Evolutionary conservation across 768 basidiomycete species (phyloP).

Genomic region (Ephemerocybe angulata): DNA sequence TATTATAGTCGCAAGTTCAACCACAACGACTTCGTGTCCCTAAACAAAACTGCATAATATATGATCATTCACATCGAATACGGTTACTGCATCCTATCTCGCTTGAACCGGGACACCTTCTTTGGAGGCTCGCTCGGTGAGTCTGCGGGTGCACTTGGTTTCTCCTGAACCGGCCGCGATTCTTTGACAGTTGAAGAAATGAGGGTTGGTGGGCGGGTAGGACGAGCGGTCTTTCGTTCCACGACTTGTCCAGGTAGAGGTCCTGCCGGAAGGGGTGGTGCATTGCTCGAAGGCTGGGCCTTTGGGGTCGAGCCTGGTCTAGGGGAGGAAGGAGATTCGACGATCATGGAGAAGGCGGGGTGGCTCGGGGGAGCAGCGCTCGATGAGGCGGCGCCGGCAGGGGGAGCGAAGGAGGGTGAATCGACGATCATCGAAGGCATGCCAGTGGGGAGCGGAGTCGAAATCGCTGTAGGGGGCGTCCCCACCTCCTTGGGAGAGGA

Average conservation of each 20-base stretch:
- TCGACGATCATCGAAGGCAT: slow-evolving; percentile 32
- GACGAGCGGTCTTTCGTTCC: slow-evolving; percentile 9
- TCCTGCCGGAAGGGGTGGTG: slow-evolving; percentile 5
- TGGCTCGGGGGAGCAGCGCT: not conserved
- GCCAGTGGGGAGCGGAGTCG: not conserved
- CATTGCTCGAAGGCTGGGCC: not conserved
- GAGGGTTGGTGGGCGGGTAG: slow-evolving; percentile 18
- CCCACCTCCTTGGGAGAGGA: not conserved
- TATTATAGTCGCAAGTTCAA: not conserved
- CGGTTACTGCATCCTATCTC: not conserved
- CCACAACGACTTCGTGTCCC: not conserved
- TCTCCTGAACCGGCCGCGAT: not conserved
- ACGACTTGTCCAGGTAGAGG: slow-evolving; percentile 8
- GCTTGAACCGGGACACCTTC: slow-evolving; percentile 29
- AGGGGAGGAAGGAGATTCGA: too few species aligned
- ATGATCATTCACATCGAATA: not conserved
- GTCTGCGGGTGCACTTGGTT: not conserved
- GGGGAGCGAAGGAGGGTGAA: slow-evolving; percentile 36
- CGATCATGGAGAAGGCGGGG: too few species aligned
- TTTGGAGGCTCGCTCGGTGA: slow-evolving; percentile 11
- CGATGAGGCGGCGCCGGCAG: not conserved
- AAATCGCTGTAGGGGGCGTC: not conserved
- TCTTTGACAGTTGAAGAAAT: slow-evolving; percentile 12
- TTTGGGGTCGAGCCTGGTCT: too few species aligned
- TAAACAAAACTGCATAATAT: not conserved